Evolutionary conservation across 2,329 filamentous ascomycete genomes (phyloP).

Genomic region (Beauveria medogensis): DNA sequence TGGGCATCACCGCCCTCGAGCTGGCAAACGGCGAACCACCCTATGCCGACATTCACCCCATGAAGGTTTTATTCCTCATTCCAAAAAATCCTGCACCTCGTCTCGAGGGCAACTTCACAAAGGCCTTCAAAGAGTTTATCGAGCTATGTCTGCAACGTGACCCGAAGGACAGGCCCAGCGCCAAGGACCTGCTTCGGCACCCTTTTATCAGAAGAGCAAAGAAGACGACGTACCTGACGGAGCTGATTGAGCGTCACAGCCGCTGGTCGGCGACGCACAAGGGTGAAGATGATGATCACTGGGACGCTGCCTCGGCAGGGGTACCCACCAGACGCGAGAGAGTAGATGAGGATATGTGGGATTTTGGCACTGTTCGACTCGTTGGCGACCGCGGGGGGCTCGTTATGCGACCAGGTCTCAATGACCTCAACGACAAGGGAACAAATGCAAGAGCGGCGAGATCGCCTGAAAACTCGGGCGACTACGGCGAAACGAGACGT

Average conservation of each 20-base stretch:
- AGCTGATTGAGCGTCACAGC: slow-evolving; percentile 84
- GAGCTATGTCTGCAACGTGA: slow-evolving; percentile 81
- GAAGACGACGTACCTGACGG: slow-evolving; percentile 92
- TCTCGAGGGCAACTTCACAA: slow-evolving; percentile 74
- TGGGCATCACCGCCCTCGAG: slow-evolving; percentile 90
- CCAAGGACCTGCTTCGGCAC: slow-evolving; percentile 79
- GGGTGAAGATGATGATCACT: slow-evolving; percentile 54
- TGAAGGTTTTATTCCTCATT: slow-evolving; percentile 96
- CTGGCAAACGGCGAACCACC: slow-evolving; percentile 87
- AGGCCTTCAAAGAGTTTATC: slow-evolving; percentile 76
- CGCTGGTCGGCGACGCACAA: slow-evolving; percentile 81
- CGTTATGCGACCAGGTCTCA: slow-evolving; percentile 47
- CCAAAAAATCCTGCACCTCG: slow-evolving; percentile 86
- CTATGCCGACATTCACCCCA: slow-evolving; percentile 93
- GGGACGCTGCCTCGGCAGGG: slow-evolving; percentile 48
- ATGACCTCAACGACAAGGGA: slow-evolving; percentile 71
- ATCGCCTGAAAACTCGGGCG: slow-evolving; percentile 38
- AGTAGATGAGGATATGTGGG: slow-evolving; percentile 84
- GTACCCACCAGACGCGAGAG: slow-evolving; percentile 45
- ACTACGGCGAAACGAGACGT: slow-evolving; percentile 45
- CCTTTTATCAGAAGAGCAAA: slow-evolving; percentile 87
- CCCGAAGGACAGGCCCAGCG: slow-evolving; percentile 78
- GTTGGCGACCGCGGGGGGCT: slow-evolving; percentile 57
- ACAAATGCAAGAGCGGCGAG: slow-evolving; percentile 64
- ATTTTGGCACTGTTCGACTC: slow-evolving; percentile 90